A percentile compares a stretch with the other conserved stretches of the same genome.
Evolutionary conservation across 805 yeast species (phyloP).

Genomic region (Millerozyma miso): DNA sequence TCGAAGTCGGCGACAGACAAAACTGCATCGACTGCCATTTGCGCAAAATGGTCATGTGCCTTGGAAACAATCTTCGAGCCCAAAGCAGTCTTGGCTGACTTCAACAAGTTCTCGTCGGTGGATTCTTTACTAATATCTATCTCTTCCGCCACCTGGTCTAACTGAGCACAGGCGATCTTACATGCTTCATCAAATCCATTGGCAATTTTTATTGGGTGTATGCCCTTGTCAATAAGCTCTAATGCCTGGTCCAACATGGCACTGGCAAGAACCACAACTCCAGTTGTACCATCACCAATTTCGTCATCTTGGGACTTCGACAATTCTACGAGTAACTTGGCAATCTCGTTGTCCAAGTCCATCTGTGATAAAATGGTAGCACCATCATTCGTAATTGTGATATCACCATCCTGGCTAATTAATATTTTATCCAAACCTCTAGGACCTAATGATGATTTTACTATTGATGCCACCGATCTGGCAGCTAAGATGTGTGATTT

Average conservation of each 20-base stretch:
- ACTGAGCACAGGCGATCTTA: constrained; percentile 74
- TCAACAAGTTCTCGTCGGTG: constrained; percentile 58
- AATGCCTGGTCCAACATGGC: constrained; percentile 91
- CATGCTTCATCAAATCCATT: constrained; percentile 98
- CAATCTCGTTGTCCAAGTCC: constrained; percentile 95
- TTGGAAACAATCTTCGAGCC: constrained; percentile 96
- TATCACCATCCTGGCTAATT: constrained; percentile 94
- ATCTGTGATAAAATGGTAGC: constrained; percentile 94
- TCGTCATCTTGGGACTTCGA: constrained; percentile 96
- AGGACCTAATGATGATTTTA: constrained; percentile 93
- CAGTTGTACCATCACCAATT: constrained; percentile 98
- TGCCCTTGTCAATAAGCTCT: constrained; percentile 92
- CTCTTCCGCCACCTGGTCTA: constrained; percentile 72
- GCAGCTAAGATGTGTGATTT: constrained; percentile 92
- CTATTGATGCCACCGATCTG: constrained; percentile 86
- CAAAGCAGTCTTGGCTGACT: constrained; percentile 90
- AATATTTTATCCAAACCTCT: constrained; percentile 97
- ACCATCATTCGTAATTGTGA: constrained; percentile 97
- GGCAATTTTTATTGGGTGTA: constrained; percentile 95
- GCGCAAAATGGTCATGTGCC: constrained; percentile 87
- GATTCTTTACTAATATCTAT: constrained; percentile 48
- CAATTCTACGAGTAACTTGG: constrained; percentile 89
- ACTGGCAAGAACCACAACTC: constrained; percentile 95
- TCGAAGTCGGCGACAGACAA: constrained; percentile 86
- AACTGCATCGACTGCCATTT: constrained; percentile 96